These are phyloP conservation scores for Aspergillus terreus DNA, from an alignment of 2,329 filamentous ascomycete species.

Conservation along the genomic window DNA sequence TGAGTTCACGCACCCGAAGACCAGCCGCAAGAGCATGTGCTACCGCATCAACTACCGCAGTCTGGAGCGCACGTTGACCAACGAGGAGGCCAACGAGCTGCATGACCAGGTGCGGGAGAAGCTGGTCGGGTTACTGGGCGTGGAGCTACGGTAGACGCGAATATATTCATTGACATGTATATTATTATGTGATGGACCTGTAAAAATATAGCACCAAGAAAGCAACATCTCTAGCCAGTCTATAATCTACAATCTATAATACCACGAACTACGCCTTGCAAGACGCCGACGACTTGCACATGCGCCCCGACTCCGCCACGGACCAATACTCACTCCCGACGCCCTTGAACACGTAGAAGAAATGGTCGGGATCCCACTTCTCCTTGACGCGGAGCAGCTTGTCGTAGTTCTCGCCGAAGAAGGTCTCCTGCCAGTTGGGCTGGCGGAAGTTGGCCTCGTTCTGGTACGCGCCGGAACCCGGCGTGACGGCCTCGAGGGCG, in stretches of 20 bases:
- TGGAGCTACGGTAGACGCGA: conserved; percentile 64
- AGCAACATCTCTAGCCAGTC: no score
- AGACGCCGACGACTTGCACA: conserved; percentile 15
- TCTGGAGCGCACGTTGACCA: conserved; percentile 84
- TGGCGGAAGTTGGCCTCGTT: conserved; percentile 44
- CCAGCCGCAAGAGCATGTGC: conserved; percentile 76
- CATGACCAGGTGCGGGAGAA: conserved; percentile 65
- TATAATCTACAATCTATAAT: no score
- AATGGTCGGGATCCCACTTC: conserved; percentile 39
- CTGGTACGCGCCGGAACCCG: conserved; percentile 38
- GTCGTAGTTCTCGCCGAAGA: conserved; percentile 42
- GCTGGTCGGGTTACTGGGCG: conserved; percentile 68
- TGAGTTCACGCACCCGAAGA: conserved; percentile 84
- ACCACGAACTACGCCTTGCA: no score
- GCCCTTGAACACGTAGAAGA: conserved; percentile 40
- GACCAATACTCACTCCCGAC: conserved; percentile 38
- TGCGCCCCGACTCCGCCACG: conserved; percentile 23
- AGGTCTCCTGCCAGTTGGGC: conserved; percentile 38
- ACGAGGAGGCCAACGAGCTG: conserved; percentile 71
- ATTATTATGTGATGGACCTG: neutral
- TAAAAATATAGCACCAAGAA: no score
- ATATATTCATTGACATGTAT: neutral
- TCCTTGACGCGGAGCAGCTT: conserved; percentile 36
- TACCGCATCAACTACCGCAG: conserved; percentile 94
- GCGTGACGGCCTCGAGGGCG: conserved; percentile 36